Evolutionary conservation across 257 asterid species (phyloP), one percentile per base, ranked within the genome.

Genomic region (Solanum paucissectum): DNA sequence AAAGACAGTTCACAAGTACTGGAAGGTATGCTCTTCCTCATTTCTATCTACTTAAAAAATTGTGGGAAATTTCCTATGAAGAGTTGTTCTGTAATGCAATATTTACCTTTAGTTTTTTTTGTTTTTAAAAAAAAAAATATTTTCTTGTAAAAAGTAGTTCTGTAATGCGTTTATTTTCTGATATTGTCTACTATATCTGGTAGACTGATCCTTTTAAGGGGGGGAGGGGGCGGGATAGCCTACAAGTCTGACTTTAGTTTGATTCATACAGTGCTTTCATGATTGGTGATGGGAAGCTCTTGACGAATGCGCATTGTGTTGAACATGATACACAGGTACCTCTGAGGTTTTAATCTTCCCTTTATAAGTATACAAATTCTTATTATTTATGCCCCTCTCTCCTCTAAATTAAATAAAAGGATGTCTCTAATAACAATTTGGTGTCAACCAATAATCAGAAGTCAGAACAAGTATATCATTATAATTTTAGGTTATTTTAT

Each of bases 291-390:
- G 95, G 98, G 87, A 96, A 93, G 93, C 94, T 96, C 88, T 92
- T 96, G 93, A 95, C 99, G 79, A 96, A 96, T 94, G 99, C 99
- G 49, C 99, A 96, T 88, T 96, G 99, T 86, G 98, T 96, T 38
- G 98, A 95, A 88, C 93, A 96, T 91, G 91, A 93, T 87, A 94
- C 99, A 29, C 98, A 96, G 97, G 99, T 92, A 85, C 88, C 49
- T 66, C 77, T 88, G 44, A 84, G 62, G 60, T 42, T 33, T 72
- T 87, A 82, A 42, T 62, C 37, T 33, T 85, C 77, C 77, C 55
- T 58, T 34, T 58, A 3, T 12, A 27, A 42, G 36, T 14, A n/a
- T 34, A 44, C 27, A 87, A 58, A 37, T 25, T 60, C 18, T 85
- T 36, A 32, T 69, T 85, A 12, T 74, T 55, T 74, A 74, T 21